Evolutionary conservation across 495 filamentous ascomycete genomes (phyloP).

Genomic region (Aspergillus affinis): DNA sequence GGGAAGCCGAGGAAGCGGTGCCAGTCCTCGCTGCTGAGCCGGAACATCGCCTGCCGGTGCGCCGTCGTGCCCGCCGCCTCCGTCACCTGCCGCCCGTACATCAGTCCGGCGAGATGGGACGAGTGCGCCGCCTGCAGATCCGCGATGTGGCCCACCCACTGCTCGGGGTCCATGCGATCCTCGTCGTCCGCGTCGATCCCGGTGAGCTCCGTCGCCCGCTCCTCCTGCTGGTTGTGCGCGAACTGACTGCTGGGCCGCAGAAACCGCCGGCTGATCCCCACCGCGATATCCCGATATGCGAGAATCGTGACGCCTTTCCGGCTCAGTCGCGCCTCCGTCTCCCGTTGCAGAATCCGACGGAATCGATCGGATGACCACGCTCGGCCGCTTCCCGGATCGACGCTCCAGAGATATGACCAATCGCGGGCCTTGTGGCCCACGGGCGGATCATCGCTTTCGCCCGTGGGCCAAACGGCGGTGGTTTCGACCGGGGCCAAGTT

Average conservation of each 20-base stretch:
- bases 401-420: not conserved
- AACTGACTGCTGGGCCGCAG: not conserved
- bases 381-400: not conserved
- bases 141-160: not conserved
- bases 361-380: not conserved
- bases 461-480: not conserved
- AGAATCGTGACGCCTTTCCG: not conserved
- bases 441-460: not conserved
- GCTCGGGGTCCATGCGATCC: not conserved
- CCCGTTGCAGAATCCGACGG: not conserved
- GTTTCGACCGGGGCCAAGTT: too few species aligned
- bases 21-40: not conserved
- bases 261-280: not conserved
- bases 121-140: not conserved
- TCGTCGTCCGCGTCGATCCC: not conserved
- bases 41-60: not conserved
- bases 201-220: not conserved
- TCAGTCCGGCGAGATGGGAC: not conserved
- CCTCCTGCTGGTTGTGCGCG: not conserved
- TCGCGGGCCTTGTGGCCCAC: not conserved
- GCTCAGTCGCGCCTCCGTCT: not conserved
- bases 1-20: not conserved
- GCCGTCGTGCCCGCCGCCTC: not conserved
- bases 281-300: not conserved
- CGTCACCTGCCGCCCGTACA: conserved; percentile 3